Base-by-base conservation (phyloP, 768 basidiomycete genomes). In the Suillus clintonianus region DNA sequence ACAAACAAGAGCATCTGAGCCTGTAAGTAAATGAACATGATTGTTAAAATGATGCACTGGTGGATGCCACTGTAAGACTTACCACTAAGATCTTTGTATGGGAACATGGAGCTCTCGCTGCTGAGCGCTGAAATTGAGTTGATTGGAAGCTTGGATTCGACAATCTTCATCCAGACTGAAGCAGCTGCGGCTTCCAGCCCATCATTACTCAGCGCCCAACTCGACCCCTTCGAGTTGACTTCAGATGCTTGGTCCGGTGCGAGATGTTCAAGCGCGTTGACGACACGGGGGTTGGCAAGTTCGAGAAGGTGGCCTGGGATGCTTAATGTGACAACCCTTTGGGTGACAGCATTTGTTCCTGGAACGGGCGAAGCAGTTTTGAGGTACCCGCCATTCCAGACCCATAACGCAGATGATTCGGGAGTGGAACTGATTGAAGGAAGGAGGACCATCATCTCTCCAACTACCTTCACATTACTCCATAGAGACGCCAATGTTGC, bases 371-470 rank as follows among this genome's bases (percentile, higher is more conserved):
- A 60, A 22, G 43, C 10, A 11, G 30, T 47, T 43, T 17, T 60
- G n/a, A 32, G 10, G 43, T 22, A 60, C 32, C 30, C 59, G 7
- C 59, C 59, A 45, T 60, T 60, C 59, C 59, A 60, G 39, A 60
- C 43, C 43, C 42, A 32, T 48, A 19, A 60, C 15, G 24, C n/a
- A 45, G n/a, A 43, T 39, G 22, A 34, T 43, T 24, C n/a, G 27
- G 7, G 41, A 24, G 24, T 60, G 42, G 41, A 48, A 34, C 22
- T 60, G 59, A 42, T 42, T 42, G 17, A 42, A 42, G 41, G 41
- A 34, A 53, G 27, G 51, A 53, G 51, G 34, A 34, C 51, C 24
- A 53, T 53, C 24, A 53, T 53, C 51, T 53, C 27, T 24, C 22
- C 51, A 34, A 34, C 34, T 27, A 53, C 51, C 34, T 53, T 53